phyloP scores from a whole-genome alignment of 345 rosid genomes.

The Litchi chinensis region DNA sequence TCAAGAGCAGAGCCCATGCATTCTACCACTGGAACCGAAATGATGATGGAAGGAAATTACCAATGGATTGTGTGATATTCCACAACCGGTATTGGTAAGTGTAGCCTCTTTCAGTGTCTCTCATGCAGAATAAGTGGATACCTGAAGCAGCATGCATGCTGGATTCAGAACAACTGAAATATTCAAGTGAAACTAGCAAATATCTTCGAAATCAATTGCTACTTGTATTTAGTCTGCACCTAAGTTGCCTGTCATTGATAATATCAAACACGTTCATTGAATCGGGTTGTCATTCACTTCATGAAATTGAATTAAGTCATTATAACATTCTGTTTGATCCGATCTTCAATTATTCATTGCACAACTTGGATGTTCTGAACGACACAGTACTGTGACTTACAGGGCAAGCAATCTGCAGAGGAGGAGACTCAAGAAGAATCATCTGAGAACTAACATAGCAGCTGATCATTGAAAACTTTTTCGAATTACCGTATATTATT shows the following conservation, averaged over 20 bases:
- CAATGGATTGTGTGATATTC: conserved; percentile 40
- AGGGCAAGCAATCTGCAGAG: conserved; percentile 19
- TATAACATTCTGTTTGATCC: background rate
- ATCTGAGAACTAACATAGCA: background rate
- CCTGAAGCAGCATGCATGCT: background rate
- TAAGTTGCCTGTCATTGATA: background rate
- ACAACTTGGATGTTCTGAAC: background rate
- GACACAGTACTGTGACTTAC: background rate
- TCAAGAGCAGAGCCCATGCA: conserved; percentile 56
- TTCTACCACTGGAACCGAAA: conserved; percentile 59
- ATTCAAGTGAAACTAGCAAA: background rate
- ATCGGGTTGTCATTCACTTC: background rate
- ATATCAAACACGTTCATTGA: background rate
- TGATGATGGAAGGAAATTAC: conserved; percentile 41
- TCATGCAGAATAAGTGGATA: background rate
- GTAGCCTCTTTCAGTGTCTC: background rate
- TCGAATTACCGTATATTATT: background rate
- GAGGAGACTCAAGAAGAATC: conserved; percentile 12
- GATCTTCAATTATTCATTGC: background rate
- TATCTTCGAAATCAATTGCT: background rate
- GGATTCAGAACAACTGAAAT: background rate
- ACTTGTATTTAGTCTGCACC: background rate
- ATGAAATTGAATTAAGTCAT: background rate
- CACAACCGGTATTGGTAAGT: conserved; percentile 45
- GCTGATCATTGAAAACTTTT: background rate